phyloP scores from a whole-genome alignment of 768 basidiomycete species.

The Rhodotorula sphaerocarpa region DNA sequence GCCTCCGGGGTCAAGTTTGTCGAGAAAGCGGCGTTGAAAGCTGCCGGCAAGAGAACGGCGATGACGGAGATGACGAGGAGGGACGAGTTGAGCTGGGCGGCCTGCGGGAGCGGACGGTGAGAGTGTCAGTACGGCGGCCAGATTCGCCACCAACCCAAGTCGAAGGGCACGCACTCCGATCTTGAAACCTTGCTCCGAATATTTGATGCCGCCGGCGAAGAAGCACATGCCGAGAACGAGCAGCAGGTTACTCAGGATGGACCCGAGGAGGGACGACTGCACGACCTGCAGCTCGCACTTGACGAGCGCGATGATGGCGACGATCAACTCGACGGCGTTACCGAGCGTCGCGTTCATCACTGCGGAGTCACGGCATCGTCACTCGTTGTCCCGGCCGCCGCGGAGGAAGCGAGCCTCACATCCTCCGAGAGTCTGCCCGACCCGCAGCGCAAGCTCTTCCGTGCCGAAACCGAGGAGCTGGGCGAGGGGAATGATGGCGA shows the following conservation, averaged over 20 bases:
- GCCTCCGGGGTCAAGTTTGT: not conserved
- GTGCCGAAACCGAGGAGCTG: slow-evolving; percentile 53
- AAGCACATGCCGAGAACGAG: slow-evolving; percentile 52
- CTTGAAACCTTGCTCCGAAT: slow-evolving; percentile 29
- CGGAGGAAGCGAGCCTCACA: slow-evolving; percentile 26
- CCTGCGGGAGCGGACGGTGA: too few relatives aligned
- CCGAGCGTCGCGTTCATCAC: slow-evolving; percentile 64
- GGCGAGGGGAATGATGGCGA: slow-evolving; percentile 31
- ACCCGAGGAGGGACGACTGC: slow-evolving; percentile 60
- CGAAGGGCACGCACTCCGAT: not conserved
- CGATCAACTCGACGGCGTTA: slow-evolving; percentile 40
- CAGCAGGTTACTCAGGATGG: slow-evolving; percentile 69
- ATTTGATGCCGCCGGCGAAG: slow-evolving; percentile 31
- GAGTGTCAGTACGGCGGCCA: slow-evolving; percentile 15
- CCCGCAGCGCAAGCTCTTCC: slow-evolving; percentile 70
- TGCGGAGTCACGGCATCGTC: not conserved
- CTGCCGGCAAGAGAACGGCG: slow-evolving; percentile 48
- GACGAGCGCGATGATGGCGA: slow-evolving; percentile 56
- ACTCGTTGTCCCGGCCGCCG: too few relatives aligned
- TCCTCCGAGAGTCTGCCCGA: slow-evolving; percentile 55
- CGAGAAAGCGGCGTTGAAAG: slow-evolving; percentile 52
- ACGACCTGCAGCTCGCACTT: slow-evolving; percentile 70
- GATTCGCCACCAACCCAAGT: too few relatives aligned
- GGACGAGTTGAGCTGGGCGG: slow-evolving; percentile 37
- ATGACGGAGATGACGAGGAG: slow-evolving; percentile 36